A percentile compares a stretch with the other conserved stretches of the same genome.
These are phyloP conservation scores for Trypanosoma mega DNA, from an alignment of 208 protist species.

Conservation along the genomic window DNA sequence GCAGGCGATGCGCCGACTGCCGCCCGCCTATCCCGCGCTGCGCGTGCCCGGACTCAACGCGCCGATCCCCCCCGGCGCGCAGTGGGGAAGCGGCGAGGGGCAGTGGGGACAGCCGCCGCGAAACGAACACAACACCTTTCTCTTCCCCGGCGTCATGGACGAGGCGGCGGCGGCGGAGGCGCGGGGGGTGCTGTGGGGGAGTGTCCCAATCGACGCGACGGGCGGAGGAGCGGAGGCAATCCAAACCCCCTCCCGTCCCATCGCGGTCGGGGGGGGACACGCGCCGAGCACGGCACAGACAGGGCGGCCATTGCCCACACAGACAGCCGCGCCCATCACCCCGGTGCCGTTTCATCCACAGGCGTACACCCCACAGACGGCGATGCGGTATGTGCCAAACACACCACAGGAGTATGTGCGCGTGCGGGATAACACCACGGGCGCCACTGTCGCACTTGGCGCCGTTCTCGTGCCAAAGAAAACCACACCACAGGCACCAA, in stretches of 20 bases:
- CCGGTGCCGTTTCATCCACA: slow-evolving; percentile 73
- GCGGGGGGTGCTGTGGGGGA: slow-evolving; percentile 39
- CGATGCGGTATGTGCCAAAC: slow-evolving; percentile 23
- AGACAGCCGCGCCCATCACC: slow-evolving; percentile 36
- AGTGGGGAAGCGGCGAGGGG: slow-evolving; percentile 93
- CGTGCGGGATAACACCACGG: slow-evolving; percentile 63
- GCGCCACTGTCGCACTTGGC: slow-evolving; percentile 61
- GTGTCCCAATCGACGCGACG: no score
- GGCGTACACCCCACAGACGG: slow-evolving; percentile 38
- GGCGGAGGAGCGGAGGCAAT: no score
- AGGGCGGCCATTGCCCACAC: no score
- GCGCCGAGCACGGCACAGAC: no score
- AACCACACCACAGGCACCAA: slow-evolving; percentile 3
- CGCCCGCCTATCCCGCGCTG: slow-evolving; percentile 97
- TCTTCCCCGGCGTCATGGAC: slow-evolving; percentile 86
- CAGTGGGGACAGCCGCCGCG: slow-evolving; percentile 98
- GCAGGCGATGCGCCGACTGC: slow-evolving; percentile 98
- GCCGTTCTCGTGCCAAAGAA: slow-evolving; percentile 60
- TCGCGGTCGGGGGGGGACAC: no score
- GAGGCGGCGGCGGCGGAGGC: slow-evolving; percentile 46
- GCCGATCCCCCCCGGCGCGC: slow-evolving; percentile 96
- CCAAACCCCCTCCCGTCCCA: no score
- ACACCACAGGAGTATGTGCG: slow-evolving; percentile 76
- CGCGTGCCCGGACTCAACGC: slow-evolving; percentile 98
- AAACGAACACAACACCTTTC: slow-evolving; percentile 69